Evolutionary conservation across 768 basidiomycete genomes (phyloP), one percentile per base, ranked within the genome.

Genomic region (Rhizopogon sp.): DNA sequence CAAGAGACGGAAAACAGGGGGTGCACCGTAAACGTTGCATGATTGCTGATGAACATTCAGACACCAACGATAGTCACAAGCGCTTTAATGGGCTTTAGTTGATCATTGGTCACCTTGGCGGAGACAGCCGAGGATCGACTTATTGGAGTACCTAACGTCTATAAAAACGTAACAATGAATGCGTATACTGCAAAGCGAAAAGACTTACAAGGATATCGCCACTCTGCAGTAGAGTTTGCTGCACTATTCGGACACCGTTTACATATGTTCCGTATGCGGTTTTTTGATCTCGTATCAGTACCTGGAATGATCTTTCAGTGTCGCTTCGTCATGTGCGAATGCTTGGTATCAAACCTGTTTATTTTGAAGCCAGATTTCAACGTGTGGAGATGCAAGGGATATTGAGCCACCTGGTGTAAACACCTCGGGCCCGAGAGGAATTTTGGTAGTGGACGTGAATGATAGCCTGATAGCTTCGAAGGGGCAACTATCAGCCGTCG

Each of bases 211-310:
- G 62, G 6, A 71, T 65, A 56, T 81, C 80, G 17, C 77, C 77
- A 8, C 68, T 61, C 51, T 70, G 72, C 25, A 81, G 63, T 5
- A 66, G 54, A 0, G 70, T 74, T 42, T 68, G 70, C 16, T 71
- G 63, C 17, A 66, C 67, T 57, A 80, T 70, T 57, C 69, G 71
- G 53, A 68, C 54, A 31, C 74, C 75, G 55, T 81, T 81, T 49
- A 81, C 66, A 58, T 69, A 77, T 33, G 80, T 81, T 10, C 80
- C 79, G 51, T 78, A 76, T 6, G 73, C 60, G 6, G 78, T 72
- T 16, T 74, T 71, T 43, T 77, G 69, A 61, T 81, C 80, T 39
- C 74, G 72, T 52, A 81, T 74, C 53, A 71, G 75, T 14, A 79
- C 63, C 79, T 81, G 56, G 14, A 14, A 42, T 39, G 11, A 54